Evolutionary conservation across 352 stramenopile species (phyloP).

Genomic region (Blastocystis sp.): DNA sequence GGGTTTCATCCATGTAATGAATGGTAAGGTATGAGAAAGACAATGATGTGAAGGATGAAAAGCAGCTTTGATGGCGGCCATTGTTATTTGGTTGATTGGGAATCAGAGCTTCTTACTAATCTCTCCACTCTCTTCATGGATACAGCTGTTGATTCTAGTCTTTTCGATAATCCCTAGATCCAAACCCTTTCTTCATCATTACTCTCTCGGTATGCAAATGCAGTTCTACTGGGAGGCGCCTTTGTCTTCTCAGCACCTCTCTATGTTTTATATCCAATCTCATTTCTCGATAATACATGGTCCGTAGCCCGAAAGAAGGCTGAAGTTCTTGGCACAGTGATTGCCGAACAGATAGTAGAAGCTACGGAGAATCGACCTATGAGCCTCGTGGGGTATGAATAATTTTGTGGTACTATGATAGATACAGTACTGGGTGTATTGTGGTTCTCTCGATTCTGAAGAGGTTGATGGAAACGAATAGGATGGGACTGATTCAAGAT

Average conservation of each 20-base stretch:
- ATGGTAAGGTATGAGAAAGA: not conserved
- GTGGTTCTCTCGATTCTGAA: not conserved
- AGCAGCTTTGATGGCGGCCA: not conserved
- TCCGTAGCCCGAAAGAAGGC: not conserved
- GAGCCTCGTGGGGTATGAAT: not conserved
- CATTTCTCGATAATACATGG: slow-evolving; percentile 9
- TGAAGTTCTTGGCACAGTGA: not conserved
- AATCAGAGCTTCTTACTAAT: not conserved
- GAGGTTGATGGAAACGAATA: not conserved
- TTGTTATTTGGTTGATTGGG: slow-evolving; percentile 5
- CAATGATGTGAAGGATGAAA: not conserved
- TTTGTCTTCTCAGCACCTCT: not conserved
- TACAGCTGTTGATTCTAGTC: not conserved
- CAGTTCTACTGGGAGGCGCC: not conserved
- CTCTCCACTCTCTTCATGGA: not conserved
- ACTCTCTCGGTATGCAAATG: not conserved
- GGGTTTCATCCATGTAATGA: slow-evolving; percentile 9
- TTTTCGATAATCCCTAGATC: not conserved
- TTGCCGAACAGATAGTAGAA: not conserved
- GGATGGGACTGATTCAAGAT: not conserved
- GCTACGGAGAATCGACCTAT: not conserved
- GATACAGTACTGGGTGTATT: not conserved
- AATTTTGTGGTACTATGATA: not conserved
- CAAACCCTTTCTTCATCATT: not conserved
- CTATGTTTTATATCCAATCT: not conserved